A percentile compares a stretch with the other conserved stretches of the same genome.
These are phyloP conservation scores for Penicillium subrubescens DNA, from an alignment of 495 filamentous ascomycete species.

Conservation along the genomic window DNA sequence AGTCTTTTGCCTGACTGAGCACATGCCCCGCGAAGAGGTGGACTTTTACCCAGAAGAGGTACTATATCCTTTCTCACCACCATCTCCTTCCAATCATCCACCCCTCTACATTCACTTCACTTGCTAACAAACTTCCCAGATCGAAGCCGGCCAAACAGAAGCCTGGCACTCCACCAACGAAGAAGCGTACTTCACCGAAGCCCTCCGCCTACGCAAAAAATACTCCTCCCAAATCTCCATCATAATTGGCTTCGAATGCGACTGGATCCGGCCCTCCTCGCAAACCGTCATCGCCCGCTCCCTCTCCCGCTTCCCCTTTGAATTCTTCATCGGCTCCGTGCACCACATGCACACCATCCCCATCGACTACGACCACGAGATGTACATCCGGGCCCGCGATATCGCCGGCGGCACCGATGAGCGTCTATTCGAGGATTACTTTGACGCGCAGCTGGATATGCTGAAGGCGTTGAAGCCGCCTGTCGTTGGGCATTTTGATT, in stretches of 20 bases:
- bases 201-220: conserved; percentile 64
- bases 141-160: conserved; percentile 41
- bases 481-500: conserved; percentile 91
- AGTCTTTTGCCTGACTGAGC: conserved; percentile 90
- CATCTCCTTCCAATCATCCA: neutral
- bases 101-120: neutral
- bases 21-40: conserved; percentile 77
- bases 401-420: conserved; percentile 67
- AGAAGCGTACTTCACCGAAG: conserved; percentile 71
- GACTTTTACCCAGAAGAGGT: conserved; percentile 89
- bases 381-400: conserved; percentile 66
- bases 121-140: conserved; percentile 26
- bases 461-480: conserved; percentile 69
- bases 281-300: conserved; percentile 58
- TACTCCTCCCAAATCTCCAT: conserved; percentile 75
- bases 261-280: conserved; percentile 81
- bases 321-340: conserved; percentile 88
- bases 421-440: conserved; percentile 75
- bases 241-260: conserved; percentile 87
- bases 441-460: conserved; percentile 85
- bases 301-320: conserved; percentile 62
- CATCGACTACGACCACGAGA: conserved; percentile 77
- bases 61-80: neutral
- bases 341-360: conserved; percentile 86
- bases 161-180: conserved; percentile 56